Evolutionary conservation across 441 rosid genomes (phyloP).

Genomic region (Croton setiger): DNA sequence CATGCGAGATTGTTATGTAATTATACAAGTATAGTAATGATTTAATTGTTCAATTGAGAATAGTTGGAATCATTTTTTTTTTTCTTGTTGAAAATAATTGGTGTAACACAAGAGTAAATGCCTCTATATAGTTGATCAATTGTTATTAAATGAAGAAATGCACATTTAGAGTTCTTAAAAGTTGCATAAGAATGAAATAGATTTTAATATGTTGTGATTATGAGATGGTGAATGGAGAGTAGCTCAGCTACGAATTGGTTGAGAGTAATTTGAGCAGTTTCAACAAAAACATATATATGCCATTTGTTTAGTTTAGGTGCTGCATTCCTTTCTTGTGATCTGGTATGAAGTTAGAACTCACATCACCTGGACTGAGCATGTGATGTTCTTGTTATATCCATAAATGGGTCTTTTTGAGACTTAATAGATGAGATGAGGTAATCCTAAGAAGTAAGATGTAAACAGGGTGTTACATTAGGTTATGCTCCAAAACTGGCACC

Average conservation of each 20-base stretch:
- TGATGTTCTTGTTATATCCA: neutral
- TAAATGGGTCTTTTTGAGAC: neutral
- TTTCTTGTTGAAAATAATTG: neutral
- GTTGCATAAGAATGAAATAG: neutral
- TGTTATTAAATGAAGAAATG: neutral
- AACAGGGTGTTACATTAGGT: neutral
- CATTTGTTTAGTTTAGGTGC: neutral
- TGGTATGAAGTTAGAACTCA: neutral
- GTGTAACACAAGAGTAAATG: neutral
- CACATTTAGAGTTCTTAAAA: neutral
- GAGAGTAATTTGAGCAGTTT: neutral
- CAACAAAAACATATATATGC: neutral
- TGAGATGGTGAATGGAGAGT: neutral
- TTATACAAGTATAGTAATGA: neutral
- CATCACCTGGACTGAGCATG: neutral
- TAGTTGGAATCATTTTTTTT: neutral
- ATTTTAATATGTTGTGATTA: neutral
- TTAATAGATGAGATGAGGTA: neutral
- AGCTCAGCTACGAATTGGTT: neutral
- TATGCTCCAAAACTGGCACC: neutral
- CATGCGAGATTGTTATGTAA: neutral
- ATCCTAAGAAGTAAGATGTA: neutral
- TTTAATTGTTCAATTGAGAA: neutral
- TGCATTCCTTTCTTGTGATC: neutral
- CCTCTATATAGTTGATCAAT: neutral